Conservation (phyloP, 202 grass and related monocot species). For the Digitaria exilis region DNA sequence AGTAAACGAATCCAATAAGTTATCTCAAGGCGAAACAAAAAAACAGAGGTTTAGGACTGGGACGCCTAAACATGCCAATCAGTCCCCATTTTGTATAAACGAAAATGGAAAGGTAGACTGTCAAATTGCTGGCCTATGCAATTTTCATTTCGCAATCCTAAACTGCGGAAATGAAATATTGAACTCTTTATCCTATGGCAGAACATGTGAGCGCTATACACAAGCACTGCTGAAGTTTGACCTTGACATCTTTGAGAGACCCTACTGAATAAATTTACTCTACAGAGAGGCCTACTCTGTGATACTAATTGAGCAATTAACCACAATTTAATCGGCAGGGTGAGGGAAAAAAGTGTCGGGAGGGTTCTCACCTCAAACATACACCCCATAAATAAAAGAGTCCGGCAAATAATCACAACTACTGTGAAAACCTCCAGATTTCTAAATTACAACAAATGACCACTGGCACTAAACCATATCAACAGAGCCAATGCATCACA, state of each 20-base stretch:
- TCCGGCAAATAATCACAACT: not conserved
- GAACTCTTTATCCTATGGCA: not conserved
- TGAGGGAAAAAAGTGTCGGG: not conserved
- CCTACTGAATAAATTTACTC: not conserved
- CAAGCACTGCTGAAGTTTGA: not conserved
- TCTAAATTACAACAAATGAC: too few relatives aligned
- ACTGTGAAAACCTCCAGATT: not conserved
- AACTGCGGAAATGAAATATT: not conserved
- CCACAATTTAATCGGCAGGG: not conserved
- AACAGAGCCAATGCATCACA: not conserved
- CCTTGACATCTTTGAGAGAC: not conserved
- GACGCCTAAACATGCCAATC: not conserved
- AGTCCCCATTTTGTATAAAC: not conserved
- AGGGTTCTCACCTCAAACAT: not conserved
- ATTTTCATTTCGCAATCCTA: not conserved
- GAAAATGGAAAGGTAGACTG: constrained; percentile 16
- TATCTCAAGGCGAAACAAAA: not conserved
- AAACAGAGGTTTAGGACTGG: not conserved
- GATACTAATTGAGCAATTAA: not conserved
- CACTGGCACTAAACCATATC: not conserved
- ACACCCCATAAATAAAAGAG: not conserved
- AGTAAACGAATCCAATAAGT: not conserved
- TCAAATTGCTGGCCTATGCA: not conserved
- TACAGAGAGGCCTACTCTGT: not conserved
- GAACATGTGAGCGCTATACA: not conserved